Conservation (phyloP, 1,284 basidiomycete species). For the Volvariella volvacea region DNA sequence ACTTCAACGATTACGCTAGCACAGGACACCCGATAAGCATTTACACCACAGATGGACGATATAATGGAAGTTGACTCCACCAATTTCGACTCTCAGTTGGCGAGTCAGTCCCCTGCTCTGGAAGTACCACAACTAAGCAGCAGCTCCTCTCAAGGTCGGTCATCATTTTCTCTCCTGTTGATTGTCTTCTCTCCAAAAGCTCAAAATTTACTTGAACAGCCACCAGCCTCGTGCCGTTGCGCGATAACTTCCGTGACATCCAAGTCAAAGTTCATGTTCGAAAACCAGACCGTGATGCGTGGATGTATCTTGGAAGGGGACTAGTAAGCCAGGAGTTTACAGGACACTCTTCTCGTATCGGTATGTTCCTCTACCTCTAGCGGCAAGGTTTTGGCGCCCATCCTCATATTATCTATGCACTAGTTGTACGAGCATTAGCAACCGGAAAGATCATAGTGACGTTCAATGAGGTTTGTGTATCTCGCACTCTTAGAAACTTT, state of each 20-base stretch:
- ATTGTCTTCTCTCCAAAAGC: constrained; percentile 1
- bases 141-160: constrained; percentile 14
- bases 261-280: constrained; percentile 80
- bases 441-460: constrained; percentile 61
- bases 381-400: not conserved
- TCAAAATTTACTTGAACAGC: constrained; percentile 11
- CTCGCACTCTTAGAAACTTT: constrained; percentile 4
- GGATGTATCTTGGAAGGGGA: constrained; percentile 72
- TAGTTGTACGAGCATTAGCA: constrained; percentile 62
- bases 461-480: constrained; percentile 57
- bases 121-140: constrained; percentile 12
- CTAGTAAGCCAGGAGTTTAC: constrained; percentile 63
- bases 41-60: constrained; percentile 18
- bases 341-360: constrained; percentile 69
- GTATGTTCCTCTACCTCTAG: constrained; percentile 33
- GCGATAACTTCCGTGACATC: constrained; percentile 64
- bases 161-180: not conserved
- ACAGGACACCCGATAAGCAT: too few species aligned
- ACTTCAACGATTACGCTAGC: too few species aligned
- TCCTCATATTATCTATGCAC: constrained; percentile 1
- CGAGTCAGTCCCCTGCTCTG: constrained; percentile 12
- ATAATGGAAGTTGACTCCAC: constrained; percentile 32
- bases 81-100: constrained; percentile 14
- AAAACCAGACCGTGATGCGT: constrained; percentile 69
- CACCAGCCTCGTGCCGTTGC: constrained; percentile 21